These are phyloP conservation scores for Heterobasidion occidentale DNA, from an alignment of 1,284 basidiomycete genomes.

Conservation along the genomic window DNA sequence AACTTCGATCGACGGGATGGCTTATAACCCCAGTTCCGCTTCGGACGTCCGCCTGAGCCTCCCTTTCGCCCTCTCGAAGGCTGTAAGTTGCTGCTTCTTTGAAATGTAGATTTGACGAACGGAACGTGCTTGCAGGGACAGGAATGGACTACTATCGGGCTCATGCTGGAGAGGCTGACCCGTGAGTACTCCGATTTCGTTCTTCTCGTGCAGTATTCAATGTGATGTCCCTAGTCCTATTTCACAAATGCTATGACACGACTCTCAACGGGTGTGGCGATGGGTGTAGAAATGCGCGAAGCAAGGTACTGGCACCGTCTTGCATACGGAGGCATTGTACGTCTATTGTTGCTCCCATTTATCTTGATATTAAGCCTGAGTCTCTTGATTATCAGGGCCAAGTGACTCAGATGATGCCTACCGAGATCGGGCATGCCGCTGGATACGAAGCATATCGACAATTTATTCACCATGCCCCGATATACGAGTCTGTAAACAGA, in stretches of 20 bases:
- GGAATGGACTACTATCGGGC: constrained; percentile 53
- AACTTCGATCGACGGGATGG: not conserved
- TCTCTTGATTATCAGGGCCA: constrained; percentile 27
- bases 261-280: constrained; percentile 7
- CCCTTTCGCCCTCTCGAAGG: constrained; percentile 46
- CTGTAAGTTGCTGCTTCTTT: constrained; percentile 25
- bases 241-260: constrained; percentile 44
- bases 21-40: constrained; percentile 30
- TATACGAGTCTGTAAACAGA: constrained; percentile 40
- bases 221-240: constrained; percentile 25
- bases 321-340: constrained; percentile 46
- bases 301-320: constrained; percentile 48
- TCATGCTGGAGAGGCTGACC: constrained; percentile 41
- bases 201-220: not conserved
- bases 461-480: constrained; percentile 42
- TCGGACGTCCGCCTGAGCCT: constrained; percentile 40
- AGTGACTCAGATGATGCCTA: constrained; percentile 32
- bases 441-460: constrained; percentile 58
- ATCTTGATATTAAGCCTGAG: constrained; percentile 2
- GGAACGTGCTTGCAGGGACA: constrained; percentile 31
- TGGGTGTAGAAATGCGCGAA: constrained; percentile 44
- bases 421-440: constrained; percentile 53
- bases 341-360: constrained; percentile 10
- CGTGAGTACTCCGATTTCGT: constrained; percentile 26
- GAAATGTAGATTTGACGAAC: constrained; percentile 10